Percentiles rank a stretch among this genome's conserved stretches.
These are phyloP conservation scores for Pterocarpus santalinus DNA, from an alignment of 306 rosid genomes.

Conservation along the genomic window DNA sequence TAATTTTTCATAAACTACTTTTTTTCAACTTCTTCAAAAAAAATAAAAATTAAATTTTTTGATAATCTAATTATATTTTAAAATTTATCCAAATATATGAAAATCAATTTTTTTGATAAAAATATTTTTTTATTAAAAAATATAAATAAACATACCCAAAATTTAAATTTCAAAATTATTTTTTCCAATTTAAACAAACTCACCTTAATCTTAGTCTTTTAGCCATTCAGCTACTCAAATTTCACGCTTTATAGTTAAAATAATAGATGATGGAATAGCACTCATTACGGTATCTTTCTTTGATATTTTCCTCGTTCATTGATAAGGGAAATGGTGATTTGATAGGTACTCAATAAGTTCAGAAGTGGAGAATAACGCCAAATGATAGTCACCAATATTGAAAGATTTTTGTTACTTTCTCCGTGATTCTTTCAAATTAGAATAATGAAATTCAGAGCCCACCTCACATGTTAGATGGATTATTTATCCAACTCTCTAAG, in stretches of 20 bases:
- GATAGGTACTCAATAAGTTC: constrained; percentile 25
- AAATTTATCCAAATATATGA: too few relatives aligned
- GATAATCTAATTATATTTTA: too few relatives aligned
- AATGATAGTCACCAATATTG: background rate
- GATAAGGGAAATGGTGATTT: constrained; percentile 12
- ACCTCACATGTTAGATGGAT: constrained; percentile 45
- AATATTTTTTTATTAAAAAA: too few relatives aligned
- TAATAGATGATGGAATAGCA: background rate
- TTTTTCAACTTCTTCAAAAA: too few relatives aligned
- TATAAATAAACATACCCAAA: too few relatives aligned
- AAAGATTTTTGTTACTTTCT: background rate
- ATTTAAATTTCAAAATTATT: too few relatives aligned
- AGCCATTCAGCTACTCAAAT: background rate
- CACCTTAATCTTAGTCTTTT: too few relatives aligned
- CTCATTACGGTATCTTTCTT: constrained; percentile 7
- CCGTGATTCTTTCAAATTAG: constrained; percentile 48
- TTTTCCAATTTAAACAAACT: too few relatives aligned
- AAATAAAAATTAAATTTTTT: too few relatives aligned
- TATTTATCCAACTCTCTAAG: constrained; percentile 14
- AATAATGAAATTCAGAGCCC: constrained; percentile 59
- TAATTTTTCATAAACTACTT: too few relatives aligned
- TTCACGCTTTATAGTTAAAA: background rate
- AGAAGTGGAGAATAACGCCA: constrained; percentile 35
- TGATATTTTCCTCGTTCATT: constrained; percentile 11
- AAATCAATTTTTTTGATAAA: too few relatives aligned